phyloP scores from a whole-genome alignment of 495 filamentous ascomycete species.

The Trichoderma virens region DNA sequence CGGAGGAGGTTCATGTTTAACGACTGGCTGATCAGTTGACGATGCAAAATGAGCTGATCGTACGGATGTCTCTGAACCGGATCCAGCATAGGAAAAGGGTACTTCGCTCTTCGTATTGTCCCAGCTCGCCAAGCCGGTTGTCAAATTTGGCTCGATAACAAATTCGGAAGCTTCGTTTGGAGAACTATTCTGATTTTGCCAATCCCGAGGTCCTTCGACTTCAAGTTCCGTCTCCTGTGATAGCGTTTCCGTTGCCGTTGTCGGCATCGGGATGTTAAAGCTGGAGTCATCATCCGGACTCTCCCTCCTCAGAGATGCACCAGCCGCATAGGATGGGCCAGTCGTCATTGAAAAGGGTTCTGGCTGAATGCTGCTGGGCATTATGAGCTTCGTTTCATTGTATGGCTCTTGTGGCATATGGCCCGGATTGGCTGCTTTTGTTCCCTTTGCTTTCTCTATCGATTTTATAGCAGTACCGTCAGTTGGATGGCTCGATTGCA shows the following conservation, averaged over 20 bases:
- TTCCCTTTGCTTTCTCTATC: neutral
- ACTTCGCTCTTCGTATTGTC: neutral
- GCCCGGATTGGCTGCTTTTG: neutral
- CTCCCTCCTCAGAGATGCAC: neutral
- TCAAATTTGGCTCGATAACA: neutral
- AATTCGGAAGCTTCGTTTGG: neutral
- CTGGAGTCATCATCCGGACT: neutral
- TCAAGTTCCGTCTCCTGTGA: neutral
- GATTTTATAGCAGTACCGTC: neutral
- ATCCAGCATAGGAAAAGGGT: neutral
- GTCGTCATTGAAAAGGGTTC: neutral
- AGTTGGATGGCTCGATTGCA: slow-evolving; percentile 12
- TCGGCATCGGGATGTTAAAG: neutral
- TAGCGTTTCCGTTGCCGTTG: neutral
- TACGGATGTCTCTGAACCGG: slow-evolving; percentile 15
- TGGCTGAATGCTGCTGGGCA: neutral
- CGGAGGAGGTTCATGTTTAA: slow-evolving; percentile 67
- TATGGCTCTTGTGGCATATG: neutral
- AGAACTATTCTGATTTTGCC: neutral
- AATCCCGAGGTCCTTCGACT: too few species aligned
- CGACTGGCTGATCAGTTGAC: slow-evolving; percentile 41
- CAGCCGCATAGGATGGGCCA: neutral
- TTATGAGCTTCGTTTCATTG: neutral
- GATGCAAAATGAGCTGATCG: slow-evolving; percentile 69
- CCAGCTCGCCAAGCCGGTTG: neutral